Base-by-base conservation (phyloP, 2,329 filamentous ascomycete genomes). In the Knufia fluminis region DNA sequence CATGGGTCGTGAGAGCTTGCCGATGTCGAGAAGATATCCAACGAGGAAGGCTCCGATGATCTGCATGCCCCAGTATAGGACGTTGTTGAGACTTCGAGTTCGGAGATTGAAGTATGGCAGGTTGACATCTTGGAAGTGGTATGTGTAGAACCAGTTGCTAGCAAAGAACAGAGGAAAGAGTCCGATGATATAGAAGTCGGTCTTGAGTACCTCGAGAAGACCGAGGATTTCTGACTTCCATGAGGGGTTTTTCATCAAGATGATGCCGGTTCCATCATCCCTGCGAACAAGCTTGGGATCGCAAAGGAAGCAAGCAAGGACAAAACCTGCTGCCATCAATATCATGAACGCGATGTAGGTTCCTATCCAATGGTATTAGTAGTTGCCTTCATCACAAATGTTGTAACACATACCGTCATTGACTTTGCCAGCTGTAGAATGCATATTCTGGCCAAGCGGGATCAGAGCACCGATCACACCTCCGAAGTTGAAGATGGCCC, bases 331-430 rank as follows among this genome's bases (percentile, higher is more conserved):
- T 47, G 85, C 73, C 71, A 89, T 92, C 58, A 94, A 78, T n/a
- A 92, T 75, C 55, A 94, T 80, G 70, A 94, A 92, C 35, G 82
- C 88, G 49, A 90, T 80, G 60, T 94, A 94, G n/a, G 88, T 94
- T 28, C 26, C 26, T 28, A 12, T 28, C 6, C 26, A 28, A 6
- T 6, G 6, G 26, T 6, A 12, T 28, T 12, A 28, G 26, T 28
- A 6, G 26, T 12, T 12, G 26, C 12, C 26, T 6, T 6, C 12
- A 6, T 28, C 6, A 28, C 6, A 12, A 12, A 12, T 28, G 6
- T 28, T 28, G 26, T 12, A 28, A 12, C 26, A 28, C 26, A 12
- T 28, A 48, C 86, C 87, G 59, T 90, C 83, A 41, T 67, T 69
- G 40, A 74, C 71, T 12, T 54, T 58, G 24, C 67, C 68, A 20